A percentile compares a stretch with the other conserved stretches of the same genome.
Conservation (phyloP, 2,329 filamentous ascomycete species). For the Xylariaceae sp. region DNA sequence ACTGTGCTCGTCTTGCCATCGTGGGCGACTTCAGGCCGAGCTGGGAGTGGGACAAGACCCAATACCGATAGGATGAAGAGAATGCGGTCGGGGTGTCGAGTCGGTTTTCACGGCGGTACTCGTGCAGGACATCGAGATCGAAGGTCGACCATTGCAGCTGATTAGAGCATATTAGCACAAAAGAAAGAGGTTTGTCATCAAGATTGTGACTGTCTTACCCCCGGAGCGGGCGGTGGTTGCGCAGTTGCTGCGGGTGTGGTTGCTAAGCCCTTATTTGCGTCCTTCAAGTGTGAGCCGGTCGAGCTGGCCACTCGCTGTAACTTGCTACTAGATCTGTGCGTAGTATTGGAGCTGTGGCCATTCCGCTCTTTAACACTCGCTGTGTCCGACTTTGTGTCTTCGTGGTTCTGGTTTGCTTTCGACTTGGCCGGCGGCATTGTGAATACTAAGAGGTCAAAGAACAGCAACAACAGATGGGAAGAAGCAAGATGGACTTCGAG, state of each 20-base stretch:
- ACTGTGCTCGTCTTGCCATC: conserved; percentile 61
- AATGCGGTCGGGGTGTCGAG: conserved; percentile 68
- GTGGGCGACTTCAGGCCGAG: conserved; percentile 71
- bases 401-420: conserved; percentile 30
- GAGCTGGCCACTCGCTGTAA: conserved; percentile 51
- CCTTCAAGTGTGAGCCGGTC: conserved; percentile 42
- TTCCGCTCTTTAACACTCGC: conserved; percentile 31
- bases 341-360: conserved; percentile 24
- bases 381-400: conserved; percentile 33
- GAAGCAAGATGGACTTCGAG: conserved; percentile 10
- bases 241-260: conserved; percentile 15
- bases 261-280: conserved; percentile 33
- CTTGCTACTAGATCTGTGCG: conserved; percentile 44
- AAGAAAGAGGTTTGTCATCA: conserved; percentile 9
- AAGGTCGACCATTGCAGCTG: conserved; percentile 64
- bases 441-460: conserved; percentile 22
- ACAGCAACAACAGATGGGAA: conserved; percentile 14
- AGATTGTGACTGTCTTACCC: conserved; percentile 20
- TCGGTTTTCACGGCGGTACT: conserved; percentile 69
- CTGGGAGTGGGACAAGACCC: conserved; percentile 54
- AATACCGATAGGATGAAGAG: conserved; percentile 55
- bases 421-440: conserved; percentile 29
- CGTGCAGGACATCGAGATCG: conserved; percentile 62
- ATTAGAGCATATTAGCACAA: conserved; percentile 11
- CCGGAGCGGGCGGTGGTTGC: conserved; percentile 23